phyloP scores from a whole-genome alignment of 1,284 basidiomycete species.

The Heterobasidion parviporum region DNA sequence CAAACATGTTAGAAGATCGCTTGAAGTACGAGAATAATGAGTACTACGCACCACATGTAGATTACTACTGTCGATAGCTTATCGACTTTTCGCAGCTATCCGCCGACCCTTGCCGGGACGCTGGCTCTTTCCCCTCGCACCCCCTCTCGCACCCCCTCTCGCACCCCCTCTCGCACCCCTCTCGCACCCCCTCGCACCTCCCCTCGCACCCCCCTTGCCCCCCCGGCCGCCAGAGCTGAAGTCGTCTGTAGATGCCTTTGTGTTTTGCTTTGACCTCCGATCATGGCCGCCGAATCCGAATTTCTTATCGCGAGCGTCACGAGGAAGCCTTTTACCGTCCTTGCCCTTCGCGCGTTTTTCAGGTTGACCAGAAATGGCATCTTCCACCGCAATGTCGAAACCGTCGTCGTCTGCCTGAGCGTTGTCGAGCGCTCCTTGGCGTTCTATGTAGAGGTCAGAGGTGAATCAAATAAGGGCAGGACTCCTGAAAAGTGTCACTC shows the following conservation, averaged over 20 bases:
- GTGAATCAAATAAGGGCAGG: not conserved
- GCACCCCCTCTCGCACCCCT: conserved; percentile 27
- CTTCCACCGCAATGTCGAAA: conserved; percentile 82
- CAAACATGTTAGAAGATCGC: no score
- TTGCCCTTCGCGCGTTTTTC: conserved; percentile 46
- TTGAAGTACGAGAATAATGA: no score
- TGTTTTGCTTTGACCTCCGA: conserved; percentile 74
- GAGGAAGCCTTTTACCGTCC: conserved; percentile 37
- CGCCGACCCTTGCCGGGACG: conserved; percentile 59
- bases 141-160: conserved; percentile 24
- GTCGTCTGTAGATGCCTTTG: conserved; percentile 67
- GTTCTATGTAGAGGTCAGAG: conserved; percentile 38
- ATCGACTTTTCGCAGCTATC: conserved; percentile 35
- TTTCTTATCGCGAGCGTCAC: conserved; percentile 69
- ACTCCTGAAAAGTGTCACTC: conserved; percentile 17
- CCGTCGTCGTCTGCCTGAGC: conserved; percentile 60
- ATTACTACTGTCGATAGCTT: not conserved
- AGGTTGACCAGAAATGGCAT: conserved; percentile 63
- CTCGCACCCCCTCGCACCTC: conserved; percentile 23
- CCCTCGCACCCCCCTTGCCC: conserved; percentile 25
- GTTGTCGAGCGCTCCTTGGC: conserved; percentile 77
- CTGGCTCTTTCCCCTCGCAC: conserved; percentile 25
- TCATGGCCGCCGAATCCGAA: conserved; percentile 71
- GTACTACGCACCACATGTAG: no score
- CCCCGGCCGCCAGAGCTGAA: conserved; percentile 41